Conservation (phyloP, 768 basidiomycete genomes). For the Pleurotus sapidus region DNA sequence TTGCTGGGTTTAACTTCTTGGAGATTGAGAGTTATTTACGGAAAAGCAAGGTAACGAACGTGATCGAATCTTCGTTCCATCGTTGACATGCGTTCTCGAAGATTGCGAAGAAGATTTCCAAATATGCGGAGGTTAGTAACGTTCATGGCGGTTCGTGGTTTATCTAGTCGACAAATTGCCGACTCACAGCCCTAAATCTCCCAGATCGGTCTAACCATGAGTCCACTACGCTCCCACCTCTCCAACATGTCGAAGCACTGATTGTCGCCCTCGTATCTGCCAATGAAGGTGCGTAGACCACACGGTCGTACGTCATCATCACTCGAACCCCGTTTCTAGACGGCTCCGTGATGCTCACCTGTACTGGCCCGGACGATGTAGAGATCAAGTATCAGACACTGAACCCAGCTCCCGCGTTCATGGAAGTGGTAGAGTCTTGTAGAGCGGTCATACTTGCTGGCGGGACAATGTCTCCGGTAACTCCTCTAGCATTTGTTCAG, state of each 20-base stretch:
- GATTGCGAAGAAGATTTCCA: constrained; percentile 80
- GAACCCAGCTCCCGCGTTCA: constrained; percentile 86
- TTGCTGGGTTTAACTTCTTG: constrained; percentile 75
- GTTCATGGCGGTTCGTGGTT: neutral
- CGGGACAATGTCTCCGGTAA: constrained; percentile 97
- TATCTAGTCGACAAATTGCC: neutral
- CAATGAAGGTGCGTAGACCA: constrained; percentile 54
- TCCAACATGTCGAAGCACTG: constrained; percentile 81
- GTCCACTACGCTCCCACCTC: constrained; percentile 53
- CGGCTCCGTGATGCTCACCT: constrained; percentile 67
- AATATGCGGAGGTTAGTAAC: constrained; percentile 60
- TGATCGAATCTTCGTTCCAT: neutral
- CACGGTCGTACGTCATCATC: neutral
- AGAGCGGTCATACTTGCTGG: constrained; percentile 89
- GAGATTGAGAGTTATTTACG: constrained; percentile 81
- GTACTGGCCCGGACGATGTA: constrained; percentile 41
- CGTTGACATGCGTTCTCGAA: constrained; percentile 16
- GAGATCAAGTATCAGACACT: constrained; percentile 89
- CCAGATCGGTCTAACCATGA: constrained; percentile 16
- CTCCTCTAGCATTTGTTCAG: constrained; percentile 11
- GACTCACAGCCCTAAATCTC: neutral
- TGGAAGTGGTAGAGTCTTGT: constrained; percentile 78
- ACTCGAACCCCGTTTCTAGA: constrained; percentile 39
- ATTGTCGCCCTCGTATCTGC: constrained; percentile 73
- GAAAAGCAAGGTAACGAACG: constrained; percentile 67